Evolutionary conservation across 345 rosid species (phyloP), one percentile per base, ranked within the genome.

Genomic region (Dipteronia sinensis): DNA sequence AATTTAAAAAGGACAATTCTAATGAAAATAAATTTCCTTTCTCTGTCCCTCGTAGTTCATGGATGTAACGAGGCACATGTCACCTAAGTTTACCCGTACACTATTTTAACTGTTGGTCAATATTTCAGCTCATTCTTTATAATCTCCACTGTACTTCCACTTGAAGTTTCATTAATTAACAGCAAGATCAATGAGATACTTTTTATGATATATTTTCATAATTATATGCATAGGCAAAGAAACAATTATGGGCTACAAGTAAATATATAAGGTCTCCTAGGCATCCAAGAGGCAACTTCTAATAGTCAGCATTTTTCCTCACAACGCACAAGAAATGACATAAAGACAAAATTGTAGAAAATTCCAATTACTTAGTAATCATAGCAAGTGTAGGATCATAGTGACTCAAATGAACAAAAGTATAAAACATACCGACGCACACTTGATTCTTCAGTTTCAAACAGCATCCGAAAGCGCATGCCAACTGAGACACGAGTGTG

Each of bases 401-500:
- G 6, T 9, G 20, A 74, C 4, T 51, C 51, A 62, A 66, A 65
- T 25, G 25, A 29, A 23, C n/a, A 40, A 56, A 53, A 2, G 56
- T 44, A 42, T 20, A 15, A 76, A 47, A 80, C 94, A 20, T 87
- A 93, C 98, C 98, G 88, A 22, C 98, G 98, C 62, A 93, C 92
- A 72, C 98, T 91, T 73, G 98, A 93, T 82, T 93, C 98, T 83
- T 93, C 98, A 0, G 98, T 93, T 82, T 93, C 98, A 82, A 93
- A 93, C 75, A 93, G 86, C 98, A 93, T 93, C 86, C 98, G 85
- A 80, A 93, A 93, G 83, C 98, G 91, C 98, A 93, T 91, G 29
- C 98, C 98, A 86, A 93, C 97, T 74, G 97, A 93, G 70, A 93
- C 92, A n/a, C 94, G 91, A 46, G 94, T 91, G 80, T 91, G 93